Evolutionary conservation across 1,139 yeast species (phyloP).

Genomic region (Taiozyma sp.): DNA sequence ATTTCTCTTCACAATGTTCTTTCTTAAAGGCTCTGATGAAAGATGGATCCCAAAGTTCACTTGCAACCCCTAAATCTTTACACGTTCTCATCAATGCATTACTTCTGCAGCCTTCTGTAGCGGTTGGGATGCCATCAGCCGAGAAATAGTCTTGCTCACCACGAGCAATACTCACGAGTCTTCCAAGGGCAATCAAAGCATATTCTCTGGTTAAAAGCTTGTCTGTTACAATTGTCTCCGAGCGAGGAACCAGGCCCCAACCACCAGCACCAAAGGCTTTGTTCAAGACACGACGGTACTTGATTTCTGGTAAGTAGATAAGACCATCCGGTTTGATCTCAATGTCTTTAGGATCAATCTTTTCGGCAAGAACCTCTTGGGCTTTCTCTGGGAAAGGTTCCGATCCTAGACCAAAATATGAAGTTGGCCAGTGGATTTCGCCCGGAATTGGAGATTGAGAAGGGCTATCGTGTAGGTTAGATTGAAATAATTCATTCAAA

Average conservation of each 20-base stretch:
- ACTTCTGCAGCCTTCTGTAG: slow-evolving; percentile 95
- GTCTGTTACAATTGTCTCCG: slow-evolving; percentile 71
- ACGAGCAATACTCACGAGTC: slow-evolving; percentile 86
- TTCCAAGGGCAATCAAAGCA: slow-evolving; percentile 81
- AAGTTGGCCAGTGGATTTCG: slow-evolving; percentile 59
- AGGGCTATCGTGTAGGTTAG: slow-evolving; percentile 19
- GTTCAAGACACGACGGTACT: slow-evolving; percentile 84
- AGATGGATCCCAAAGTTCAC: slow-evolving; percentile 95
- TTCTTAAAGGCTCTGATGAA: slow-evolving; percentile 80
- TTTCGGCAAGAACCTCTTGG: slow-evolving; percentile 54
- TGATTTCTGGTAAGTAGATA: slow-evolving; percentile 88
- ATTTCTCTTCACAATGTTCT: slow-evolving; percentile 73
- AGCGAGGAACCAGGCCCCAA: slow-evolving; percentile 96
- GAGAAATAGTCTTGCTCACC: slow-evolving; percentile 95
- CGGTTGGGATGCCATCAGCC: slow-evolving; percentile 87
- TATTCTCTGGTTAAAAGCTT: slow-evolving; percentile 79
- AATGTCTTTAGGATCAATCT: slow-evolving; percentile 63
- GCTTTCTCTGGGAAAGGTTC: slow-evolving; percentile 64
- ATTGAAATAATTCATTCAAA: slow-evolving; percentile 7
- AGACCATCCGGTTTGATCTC: slow-evolving; percentile 97
- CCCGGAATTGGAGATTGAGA: slow-evolving; percentile 2
- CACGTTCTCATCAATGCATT: slow-evolving; percentile 98
- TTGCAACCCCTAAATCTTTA: slow-evolving; percentile 93
- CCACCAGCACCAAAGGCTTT: slow-evolving; percentile 97
- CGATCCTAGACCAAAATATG: slow-evolving; percentile 80